These are phyloP conservation scores for Calonectria fujianensis DNA, from an alignment of 2,329 filamentous ascomycete genomes.

Conservation along the genomic window DNA sequence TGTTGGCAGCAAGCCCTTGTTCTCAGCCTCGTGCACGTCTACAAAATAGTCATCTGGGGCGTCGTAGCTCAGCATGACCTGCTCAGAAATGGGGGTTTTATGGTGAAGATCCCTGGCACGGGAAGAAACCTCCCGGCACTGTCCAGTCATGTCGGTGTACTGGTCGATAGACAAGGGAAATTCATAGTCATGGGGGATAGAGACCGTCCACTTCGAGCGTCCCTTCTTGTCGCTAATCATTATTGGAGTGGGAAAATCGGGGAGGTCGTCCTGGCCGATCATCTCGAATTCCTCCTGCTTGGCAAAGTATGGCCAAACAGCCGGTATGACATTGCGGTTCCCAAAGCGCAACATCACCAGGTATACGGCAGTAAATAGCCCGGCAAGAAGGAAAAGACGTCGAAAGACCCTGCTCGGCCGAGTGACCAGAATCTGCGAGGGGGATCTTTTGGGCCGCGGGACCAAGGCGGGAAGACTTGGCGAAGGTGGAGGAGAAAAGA, in stretches of 20 bases:
- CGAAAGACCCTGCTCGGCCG: conserved; percentile 76
- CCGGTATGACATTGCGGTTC: conserved; percentile 54
- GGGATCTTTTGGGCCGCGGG: conserved; percentile 78
- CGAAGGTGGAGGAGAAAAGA: conserved; percentile 81
- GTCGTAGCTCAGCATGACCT: conserved; percentile 72
- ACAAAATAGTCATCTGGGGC: conserved; percentile 81
- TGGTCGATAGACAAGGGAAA: conserved; percentile 81
- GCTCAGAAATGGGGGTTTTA: conserved; percentile 63
- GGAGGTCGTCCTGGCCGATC: conserved; percentile 79
- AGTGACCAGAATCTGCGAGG: conserved; percentile 65
- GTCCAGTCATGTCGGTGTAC: conserved; percentile 81
- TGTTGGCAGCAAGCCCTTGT: conserved; percentile 75
- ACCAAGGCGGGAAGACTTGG: conserved; percentile 82
- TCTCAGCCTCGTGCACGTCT: conserved; percentile 83
- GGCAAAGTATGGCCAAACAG: conserved; percentile 65
- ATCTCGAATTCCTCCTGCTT: conserved; percentile 76
- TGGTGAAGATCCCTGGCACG: conserved; percentile 70
- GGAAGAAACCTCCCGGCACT: conserved; percentile 79
- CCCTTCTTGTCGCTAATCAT: conserved; percentile 80
- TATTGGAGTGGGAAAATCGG: conserved; percentile 83
- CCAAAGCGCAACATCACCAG: conserved; percentile 59
- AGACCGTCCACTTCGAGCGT: conserved; percentile 85
- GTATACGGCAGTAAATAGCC: conserved; percentile 72
- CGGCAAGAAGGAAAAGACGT: conserved; percentile 71
- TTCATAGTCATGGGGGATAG: conserved; percentile 78